Conservation (phyloP, 805 yeast genomes). For the Wickerhamiella hasegawae region DNA sequence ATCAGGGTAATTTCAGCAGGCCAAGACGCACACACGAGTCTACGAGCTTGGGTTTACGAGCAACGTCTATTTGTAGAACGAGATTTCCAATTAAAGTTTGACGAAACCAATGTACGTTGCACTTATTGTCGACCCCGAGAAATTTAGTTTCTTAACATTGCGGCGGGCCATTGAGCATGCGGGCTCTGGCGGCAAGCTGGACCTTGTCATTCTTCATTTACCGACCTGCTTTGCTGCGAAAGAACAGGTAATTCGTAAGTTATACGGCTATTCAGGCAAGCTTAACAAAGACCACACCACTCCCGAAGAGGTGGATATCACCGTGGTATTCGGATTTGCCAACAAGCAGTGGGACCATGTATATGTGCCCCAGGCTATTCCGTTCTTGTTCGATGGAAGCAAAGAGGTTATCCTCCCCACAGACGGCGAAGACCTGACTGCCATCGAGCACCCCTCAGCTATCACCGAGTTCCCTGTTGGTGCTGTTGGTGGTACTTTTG, state of each 20-base stretch:
- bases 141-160: conserved; percentile 2
- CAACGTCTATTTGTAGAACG: no score
- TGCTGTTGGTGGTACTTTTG: conserved; percentile 92
- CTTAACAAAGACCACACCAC: not conserved
- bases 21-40: no score
- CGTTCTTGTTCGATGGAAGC: not conserved
- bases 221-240: not conserved
- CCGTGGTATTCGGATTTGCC: conserved; percentile 3
- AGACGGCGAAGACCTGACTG: not conserved
- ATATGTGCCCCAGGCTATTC: not conserved
- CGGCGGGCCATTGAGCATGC: conserved; percentile 1
- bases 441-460: not conserved
- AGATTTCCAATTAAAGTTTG: no score
- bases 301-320: conserved; percentile 4
- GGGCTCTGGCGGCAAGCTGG: conserved; percentile 7
- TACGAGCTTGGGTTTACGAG: no score
- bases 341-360: conserved; percentile 1
- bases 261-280: not conserved
- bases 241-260: not conserved
- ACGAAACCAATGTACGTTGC: conserved; percentile 2
- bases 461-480: conserved; percentile 5
- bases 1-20: no score
- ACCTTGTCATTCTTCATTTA: conserved; percentile 5
- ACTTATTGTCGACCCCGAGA: conserved; percentile 3
- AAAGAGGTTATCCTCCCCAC: not conserved